Evolutionary conservation across 345 rosid species (phyloP), one percentile per base, ranked within the genome.

Genomic region (Populus simonii): DNA sequence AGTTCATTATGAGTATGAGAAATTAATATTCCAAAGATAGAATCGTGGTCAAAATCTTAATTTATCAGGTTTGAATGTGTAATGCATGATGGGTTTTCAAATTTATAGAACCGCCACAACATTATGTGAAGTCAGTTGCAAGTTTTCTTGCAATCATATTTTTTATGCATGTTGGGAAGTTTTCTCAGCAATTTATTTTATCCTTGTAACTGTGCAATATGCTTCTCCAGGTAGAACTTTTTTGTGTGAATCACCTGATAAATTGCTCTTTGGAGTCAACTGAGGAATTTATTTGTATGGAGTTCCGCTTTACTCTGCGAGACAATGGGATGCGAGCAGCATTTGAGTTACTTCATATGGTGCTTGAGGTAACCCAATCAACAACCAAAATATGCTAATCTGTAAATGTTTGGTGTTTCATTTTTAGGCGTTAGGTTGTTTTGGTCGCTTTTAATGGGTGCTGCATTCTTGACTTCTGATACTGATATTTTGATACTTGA

Each of bases 191-290:
- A 25, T 53, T 53, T 20, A 7, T 53, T 53, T 20, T 53, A 53
- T 20, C 59, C 59, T 53, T 7, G 20, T 53, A 18, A 53, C 3
- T 7, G 10, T 53, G 8, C 59, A 7, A 53, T 53, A 53, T 53
- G 71, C 67, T 82, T 73, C 45, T 77, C 12, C 88, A 95, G 98
- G 97, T 96, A 66, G 99, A 96, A 87, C 97, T 94, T 76, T 96
- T 96, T 87, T 96, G 98, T 55, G 97, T 96, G 81, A 96, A 96
- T 84, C 97, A 96, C 90, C 83, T 94, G 70, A 94, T 96, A 82
- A 96, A 96, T 83, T 96, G 99, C 88, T 96, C 99, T 9, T 82
- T 96, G 93, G 99, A 96, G 88, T 93, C 99, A 41, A 94, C 97
- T 2, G 98, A 96, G 85, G 99, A 96, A 84, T 92, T 96, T 81